phyloP scores from a whole-genome alignment of 139 green algal species.

The Coelastrella sp. region DNA sequence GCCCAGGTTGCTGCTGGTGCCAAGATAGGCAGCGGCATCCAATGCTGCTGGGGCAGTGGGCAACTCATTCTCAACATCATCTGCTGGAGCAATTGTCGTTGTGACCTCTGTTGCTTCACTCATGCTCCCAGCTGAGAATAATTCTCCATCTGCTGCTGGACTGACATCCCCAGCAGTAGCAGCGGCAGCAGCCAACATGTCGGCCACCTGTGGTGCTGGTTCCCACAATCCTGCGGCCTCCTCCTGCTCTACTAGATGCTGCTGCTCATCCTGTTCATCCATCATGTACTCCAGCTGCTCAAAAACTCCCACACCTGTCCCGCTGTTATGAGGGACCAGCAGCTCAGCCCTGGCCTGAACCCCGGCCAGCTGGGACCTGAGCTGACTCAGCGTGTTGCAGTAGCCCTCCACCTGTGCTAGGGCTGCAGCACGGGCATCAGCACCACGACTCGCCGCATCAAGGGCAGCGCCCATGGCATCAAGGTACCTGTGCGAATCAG shows the following conservation, averaged over 20 bases:
- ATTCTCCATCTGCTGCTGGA: not conserved
- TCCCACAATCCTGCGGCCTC: not conserved
- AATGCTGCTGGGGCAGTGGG: no score
- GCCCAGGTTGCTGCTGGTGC: not conserved
- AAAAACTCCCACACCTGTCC: constrained; percentile 15
- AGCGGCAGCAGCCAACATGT: not conserved
- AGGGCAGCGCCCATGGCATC: constrained; percentile 51
- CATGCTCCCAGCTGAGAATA: not conserved
- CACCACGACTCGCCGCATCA: constrained; percentile 41
- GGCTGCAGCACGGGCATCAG: constrained; percentile 48
- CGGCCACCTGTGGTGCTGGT: not conserved
- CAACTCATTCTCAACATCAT: not conserved
- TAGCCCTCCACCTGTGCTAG: constrained; percentile 46
- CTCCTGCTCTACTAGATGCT: constrained; percentile 7
- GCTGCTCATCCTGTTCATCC: constrained; percentile 8
- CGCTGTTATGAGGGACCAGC: constrained; percentile 44
- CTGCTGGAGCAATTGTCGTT: not conserved
- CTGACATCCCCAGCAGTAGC: not conserved
- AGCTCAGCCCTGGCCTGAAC: constrained; percentile 23
- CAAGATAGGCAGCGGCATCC: not conserved
- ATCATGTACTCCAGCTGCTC: constrained; percentile 43
- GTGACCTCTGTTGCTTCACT: not conserved
- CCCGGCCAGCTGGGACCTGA: not conserved
- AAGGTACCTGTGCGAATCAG: constrained; percentile 54
- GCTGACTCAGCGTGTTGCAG: not conserved